These are phyloP conservation scores for Talaromyces stipitatus DNA, from an alignment of 495 filamentous ascomycete genomes.

Conservation along the genomic window DNA sequence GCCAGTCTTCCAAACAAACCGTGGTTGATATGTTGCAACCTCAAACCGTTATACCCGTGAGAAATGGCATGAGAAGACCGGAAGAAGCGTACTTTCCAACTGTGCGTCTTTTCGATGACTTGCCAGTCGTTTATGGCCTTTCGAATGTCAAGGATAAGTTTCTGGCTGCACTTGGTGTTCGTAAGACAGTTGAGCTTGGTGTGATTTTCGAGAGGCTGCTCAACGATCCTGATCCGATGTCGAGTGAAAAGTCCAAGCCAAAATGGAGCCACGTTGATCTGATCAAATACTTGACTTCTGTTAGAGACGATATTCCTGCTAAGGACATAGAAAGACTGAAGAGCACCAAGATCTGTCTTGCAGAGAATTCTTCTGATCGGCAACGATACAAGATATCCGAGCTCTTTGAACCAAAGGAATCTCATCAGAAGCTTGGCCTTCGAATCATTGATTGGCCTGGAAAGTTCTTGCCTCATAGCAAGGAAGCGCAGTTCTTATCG, in stretches of 20 bases:
- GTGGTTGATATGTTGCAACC: constrained; percentile 54
- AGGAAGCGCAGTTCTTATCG: constrained; percentile 65
- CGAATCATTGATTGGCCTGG: constrained; percentile 84
- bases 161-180: constrained; percentile 66
- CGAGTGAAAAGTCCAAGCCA: constrained; percentile 21
- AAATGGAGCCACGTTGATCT: constrained; percentile 93
- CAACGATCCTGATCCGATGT: constrained; percentile 35
- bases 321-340: constrained; percentile 76
- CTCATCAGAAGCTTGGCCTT: constrained; percentile 58
- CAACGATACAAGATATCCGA: constrained; percentile 71
- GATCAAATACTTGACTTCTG: constrained; percentile 86
- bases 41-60: constrained; percentile 81
- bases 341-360: constrained; percentile 70
- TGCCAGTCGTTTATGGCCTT: constrained; percentile 70
- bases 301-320: constrained; percentile 79
- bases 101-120: constrained; percentile 88
- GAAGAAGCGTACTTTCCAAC: constrained; percentile 84
- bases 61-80: constrained; percentile 80
- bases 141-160: constrained; percentile 84
- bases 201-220: constrained; percentile 88
- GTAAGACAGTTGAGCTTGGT: constrained; percentile 81
- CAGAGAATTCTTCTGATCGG: constrained; percentile 49
- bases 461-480: constrained; percentile 48
- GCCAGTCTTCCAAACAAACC: constrained; percentile 53
- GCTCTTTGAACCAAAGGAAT: constrained; percentile 74